Conservation (phyloP, 2,329 filamentous ascomycete genomes). For the Trichoderma guizhouense region DNA sequence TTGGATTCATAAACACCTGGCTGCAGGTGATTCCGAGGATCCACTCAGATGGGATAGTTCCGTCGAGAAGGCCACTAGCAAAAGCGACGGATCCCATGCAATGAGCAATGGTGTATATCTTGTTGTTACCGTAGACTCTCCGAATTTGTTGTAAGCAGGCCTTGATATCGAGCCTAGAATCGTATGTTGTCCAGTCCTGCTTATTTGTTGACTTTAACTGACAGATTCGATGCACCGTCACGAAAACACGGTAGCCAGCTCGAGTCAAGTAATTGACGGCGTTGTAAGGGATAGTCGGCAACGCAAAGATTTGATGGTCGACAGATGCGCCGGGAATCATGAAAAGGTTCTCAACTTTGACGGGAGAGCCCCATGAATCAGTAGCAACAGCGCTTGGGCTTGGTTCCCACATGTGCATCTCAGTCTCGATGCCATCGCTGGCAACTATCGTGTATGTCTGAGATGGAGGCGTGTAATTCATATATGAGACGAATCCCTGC, state of each 20-base stretch:
- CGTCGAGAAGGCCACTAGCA: constrained; percentile 57
- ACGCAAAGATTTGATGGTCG: constrained; percentile 60
- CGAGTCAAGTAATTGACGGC: constrained; percentile 60
- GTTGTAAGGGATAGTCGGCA: constrained; percentile 62
- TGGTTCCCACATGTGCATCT: constrained; percentile 57
- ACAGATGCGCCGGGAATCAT: constrained; percentile 62
- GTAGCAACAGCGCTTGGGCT: constrained; percentile 36
- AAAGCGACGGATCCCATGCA: constrained; percentile 63
- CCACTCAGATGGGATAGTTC: constrained; percentile 55
- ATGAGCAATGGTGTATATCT: constrained; percentile 57
- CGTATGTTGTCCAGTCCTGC: constrained; percentile 55
- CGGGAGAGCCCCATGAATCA: constrained; percentile 9
- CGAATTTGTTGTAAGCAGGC: constrained; percentile 55
- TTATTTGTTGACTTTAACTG: constrained; percentile 48
- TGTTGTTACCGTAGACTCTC: constrained; percentile 31
- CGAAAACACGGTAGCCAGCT: constrained; percentile 58
- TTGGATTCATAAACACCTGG: constrained; percentile 62
- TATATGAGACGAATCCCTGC: constrained; percentile 41
- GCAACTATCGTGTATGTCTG: constrained; percentile 47
- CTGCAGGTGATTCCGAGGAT: constrained; percentile 56
- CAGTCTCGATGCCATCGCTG: constrained; percentile 49
- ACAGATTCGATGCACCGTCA: constrained; percentile 57
- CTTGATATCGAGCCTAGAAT: constrained; percentile 56
- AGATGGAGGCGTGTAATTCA: constrained; percentile 48
- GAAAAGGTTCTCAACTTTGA: constrained; percentile 46